Evolutionary conservation across 1,284 basidiomycete genomes (phyloP).

Genomic region (Cryptococcus sp.): DNA sequence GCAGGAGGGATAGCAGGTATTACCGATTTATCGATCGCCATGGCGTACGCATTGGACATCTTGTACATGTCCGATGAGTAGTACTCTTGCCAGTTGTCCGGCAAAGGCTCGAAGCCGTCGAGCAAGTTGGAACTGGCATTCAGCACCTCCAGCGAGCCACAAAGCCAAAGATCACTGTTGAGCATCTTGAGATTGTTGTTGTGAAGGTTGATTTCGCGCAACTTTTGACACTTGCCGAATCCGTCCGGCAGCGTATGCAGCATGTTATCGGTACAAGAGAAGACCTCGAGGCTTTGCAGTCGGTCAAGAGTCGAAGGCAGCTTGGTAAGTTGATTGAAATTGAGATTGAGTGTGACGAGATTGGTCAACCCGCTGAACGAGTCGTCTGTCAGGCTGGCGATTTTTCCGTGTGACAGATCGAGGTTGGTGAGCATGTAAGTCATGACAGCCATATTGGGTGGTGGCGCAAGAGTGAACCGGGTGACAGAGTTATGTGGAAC

Average conservation of each 20-base stretch:
- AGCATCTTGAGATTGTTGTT: constrained; percentile 86
- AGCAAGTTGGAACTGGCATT: constrained; percentile 91
- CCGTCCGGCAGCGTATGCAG: constrained; percentile 74
- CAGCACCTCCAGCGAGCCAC: constrained; percentile 69
- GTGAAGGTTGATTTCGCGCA: constrained; percentile 81
- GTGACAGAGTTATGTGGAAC: constrained; percentile 62
- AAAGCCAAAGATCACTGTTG: constrained; percentile 81
- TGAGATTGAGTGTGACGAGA: constrained; percentile 71
- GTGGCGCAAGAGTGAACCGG: constrained; percentile 67
- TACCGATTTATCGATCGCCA: constrained; percentile 6
- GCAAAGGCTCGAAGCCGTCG: constrained; percentile 70
- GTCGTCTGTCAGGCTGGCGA: constrained; percentile 77
- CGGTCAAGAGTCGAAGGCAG: constrained; percentile 80
- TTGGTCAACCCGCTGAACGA: constrained; percentile 71
- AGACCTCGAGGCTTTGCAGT: constrained; percentile 67
- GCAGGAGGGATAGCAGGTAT: constrained; percentile 40
- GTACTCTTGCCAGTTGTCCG: constrained; percentile 41
- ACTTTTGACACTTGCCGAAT: constrained; percentile 74
- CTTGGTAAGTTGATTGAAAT: constrained; percentile 83
- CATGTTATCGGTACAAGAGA: constrained; percentile 89
- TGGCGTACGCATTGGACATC: neutral
- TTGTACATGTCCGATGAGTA: constrained; percentile 8
- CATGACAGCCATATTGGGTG: constrained; percentile 58
- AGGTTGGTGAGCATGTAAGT: constrained; percentile 74
- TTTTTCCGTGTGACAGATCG: constrained; percentile 87